These are phyloP conservation scores for Wolfiporia cocos DNA, from an alignment of 1,284 basidiomycete species.

Conservation along the genomic window DNA sequence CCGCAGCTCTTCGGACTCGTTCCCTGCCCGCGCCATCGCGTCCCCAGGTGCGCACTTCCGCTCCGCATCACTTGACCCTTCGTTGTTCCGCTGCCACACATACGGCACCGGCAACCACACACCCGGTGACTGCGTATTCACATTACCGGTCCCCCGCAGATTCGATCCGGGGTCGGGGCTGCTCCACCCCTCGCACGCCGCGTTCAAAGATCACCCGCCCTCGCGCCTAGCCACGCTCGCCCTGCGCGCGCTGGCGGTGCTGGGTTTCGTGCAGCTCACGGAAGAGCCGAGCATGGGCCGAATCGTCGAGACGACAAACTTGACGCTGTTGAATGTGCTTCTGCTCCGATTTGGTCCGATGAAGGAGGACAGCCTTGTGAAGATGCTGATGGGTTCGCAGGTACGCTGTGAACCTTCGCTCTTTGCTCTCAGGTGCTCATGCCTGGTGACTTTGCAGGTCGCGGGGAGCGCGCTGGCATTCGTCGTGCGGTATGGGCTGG, in stretches of 20 bases:
- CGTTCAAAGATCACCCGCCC: conserved; percentile 46
- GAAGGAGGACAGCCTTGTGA: conserved; percentile 73
- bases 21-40: conserved; percentile 88
- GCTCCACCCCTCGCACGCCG: conserved; percentile 67
- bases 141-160: conserved; percentile 34
- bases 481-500: conserved; percentile 80
- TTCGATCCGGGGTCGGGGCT: conserved; percentile 69
- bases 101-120: no score
- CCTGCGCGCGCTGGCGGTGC: conserved; percentile 49
- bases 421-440: not conserved
- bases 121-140: no score
- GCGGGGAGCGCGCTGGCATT: conserved; percentile 76
- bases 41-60: conserved; percentile 54
- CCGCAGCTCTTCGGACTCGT: conserved; percentile 95
- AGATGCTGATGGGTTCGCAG: conserved; percentile 70
- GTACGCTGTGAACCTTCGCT: conserved; percentile 23
- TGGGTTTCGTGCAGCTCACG: conserved; percentile 68
- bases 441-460: conserved; percentile 34
- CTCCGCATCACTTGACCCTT: conserved; percentile 6
- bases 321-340: conserved; percentile 85
- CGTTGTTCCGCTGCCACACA: conserved; percentile 3
- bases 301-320: conserved; percentile 72
- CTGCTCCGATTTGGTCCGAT: conserved; percentile 77
- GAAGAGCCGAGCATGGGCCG: conserved; percentile 44
- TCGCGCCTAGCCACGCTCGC: conserved; percentile 44